phyloP scores from a whole-genome alignment of 768 basidiomycete genomes.

The Piloderma croceum region DNA sequence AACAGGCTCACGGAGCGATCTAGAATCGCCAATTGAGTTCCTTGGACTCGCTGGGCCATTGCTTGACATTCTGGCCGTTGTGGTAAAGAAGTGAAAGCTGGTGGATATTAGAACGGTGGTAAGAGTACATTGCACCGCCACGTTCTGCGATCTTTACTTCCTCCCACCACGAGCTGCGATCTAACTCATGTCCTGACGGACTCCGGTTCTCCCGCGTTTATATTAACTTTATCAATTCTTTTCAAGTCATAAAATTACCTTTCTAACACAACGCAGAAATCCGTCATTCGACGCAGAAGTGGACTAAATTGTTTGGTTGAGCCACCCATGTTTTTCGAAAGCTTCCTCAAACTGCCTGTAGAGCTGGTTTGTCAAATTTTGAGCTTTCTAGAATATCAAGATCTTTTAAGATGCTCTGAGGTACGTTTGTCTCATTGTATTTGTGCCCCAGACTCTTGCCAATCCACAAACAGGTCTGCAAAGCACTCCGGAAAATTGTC shows the following conservation, averaged over 20 bases:
- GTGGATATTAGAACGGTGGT: neutral
- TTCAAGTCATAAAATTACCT: neutral
- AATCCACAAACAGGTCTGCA: constrained; percentile 30
- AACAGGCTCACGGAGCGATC: too few species aligned
- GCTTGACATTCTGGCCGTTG: neutral
- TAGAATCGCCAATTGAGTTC: too few species aligned
- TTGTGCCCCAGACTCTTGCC: neutral
- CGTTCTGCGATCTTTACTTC: neutral
- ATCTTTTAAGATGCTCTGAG: constrained; percentile 30
- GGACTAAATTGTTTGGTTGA: too few species aligned
- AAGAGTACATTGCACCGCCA: neutral
- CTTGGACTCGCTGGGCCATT: constrained; percentile 22
- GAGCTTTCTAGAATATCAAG: constrained; percentile 26
- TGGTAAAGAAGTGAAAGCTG: neutral
- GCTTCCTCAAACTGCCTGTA: constrained; percentile 29
- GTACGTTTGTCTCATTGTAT: constrained; percentile 16
- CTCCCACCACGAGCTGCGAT: constrained; percentile 1
- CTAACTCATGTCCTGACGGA: constrained; percentile 4
- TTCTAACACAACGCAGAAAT: constrained; percentile 1
- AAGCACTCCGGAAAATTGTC: constrained; percentile 33
- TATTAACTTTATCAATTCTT: constrained; percentile 5
- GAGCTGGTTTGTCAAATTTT: constrained; percentile 37
- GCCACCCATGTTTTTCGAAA: too few species aligned
- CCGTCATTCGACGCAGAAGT: constrained; percentile 8
- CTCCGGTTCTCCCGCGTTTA: constrained; percentile 24